Conservation (phyloP, 2,329 filamentous ascomycete genomes). For the Dothistroma septosporum region DNA sequence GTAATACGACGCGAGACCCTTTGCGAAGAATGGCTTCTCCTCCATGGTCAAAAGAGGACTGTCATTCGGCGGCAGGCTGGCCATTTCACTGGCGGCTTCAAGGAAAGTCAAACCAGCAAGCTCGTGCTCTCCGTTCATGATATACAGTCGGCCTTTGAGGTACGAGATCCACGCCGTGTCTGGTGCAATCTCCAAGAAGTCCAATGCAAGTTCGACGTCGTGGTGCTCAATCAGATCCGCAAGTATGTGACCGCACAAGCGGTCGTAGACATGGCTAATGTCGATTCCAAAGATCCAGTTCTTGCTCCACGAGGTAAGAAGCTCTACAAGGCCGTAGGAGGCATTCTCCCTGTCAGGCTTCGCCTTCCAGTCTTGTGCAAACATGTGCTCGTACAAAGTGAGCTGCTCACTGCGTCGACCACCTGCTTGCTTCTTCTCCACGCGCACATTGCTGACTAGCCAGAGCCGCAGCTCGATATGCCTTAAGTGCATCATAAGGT, state of each 20-base stretch:
- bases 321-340: constrained; percentile 22
- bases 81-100: constrained; percentile 55
- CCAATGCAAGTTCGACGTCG: constrained; percentile 50
- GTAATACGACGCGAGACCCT: constrained; percentile 78
- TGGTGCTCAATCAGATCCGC: constrained; percentile 42
- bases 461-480: constrained; percentile 70
- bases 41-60: constrained; percentile 68
- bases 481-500: constrained; percentile 66
- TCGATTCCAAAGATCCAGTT: constrained; percentile 43
- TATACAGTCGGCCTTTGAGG: constrained; percentile 73
- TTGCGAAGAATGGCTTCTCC: constrained; percentile 63
- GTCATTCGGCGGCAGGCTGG: constrained; percentile 27
- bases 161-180: constrained; percentile 60
- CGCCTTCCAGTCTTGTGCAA: constrained; percentile 40
- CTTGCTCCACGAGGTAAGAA: constrained; percentile 46
- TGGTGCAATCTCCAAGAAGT: constrained; percentile 63
- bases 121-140: constrained; percentile 69
- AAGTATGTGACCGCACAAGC: constrained; percentile 40
- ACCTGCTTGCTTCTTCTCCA: constrained; percentile 42
- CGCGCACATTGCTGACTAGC: constrained; percentile 48
- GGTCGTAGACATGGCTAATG: constrained; percentile 37
- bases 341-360: constrained; percentile 16
- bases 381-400: constrained; percentile 39
- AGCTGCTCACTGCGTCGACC: constrained; percentile 9
- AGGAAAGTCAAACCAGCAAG: constrained; percentile 72